Evolutionary conservation across 805 yeast species (phyloP).

Genomic region (Wickerhamiella hasegawae): DNA sequence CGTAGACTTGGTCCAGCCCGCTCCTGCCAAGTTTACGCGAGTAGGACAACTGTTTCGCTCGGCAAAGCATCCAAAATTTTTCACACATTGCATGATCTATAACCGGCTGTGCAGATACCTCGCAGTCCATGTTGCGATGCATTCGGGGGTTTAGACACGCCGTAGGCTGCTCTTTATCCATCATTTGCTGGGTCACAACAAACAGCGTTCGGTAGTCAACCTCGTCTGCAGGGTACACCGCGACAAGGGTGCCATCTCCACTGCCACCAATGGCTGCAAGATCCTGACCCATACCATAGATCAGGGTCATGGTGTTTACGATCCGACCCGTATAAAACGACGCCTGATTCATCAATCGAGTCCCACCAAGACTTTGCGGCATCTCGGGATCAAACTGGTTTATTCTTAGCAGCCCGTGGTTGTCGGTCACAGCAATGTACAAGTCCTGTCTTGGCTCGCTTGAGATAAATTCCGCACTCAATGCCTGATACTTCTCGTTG

Average conservation of each 20-base stretch:
- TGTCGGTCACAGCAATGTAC: constrained; percentile 52
- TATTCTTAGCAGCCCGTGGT: constrained; percentile 47
- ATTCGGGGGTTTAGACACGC: constrained; percentile 65
- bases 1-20: constrained; percentile 16
- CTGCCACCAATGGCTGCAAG: constrained; percentile 52
- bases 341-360: constrained; percentile 49
- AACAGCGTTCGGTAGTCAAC: constrained; percentile 63
- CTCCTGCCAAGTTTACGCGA: constrained; percentile 18
- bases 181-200: constrained; percentile 73
- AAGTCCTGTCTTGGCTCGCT: constrained; percentile 34
- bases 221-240: constrained; percentile 62
- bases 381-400: constrained; percentile 87
- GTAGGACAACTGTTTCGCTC: constrained; percentile 14
- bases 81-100: constrained; percentile 18
- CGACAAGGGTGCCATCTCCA: constrained; percentile 63
- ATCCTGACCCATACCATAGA: constrained; percentile 17
- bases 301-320: constrained; percentile 16
- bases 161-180: constrained; percentile 54
- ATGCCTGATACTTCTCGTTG: constrained; percentile 55
- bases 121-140: constrained; percentile 13
- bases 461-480: constrained; percentile 33
- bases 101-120: constrained; percentile 10
- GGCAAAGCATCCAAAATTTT: constrained; percentile 15
- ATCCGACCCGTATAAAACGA: constrained; percentile 53
- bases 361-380: constrained; percentile 67